Base-by-base conservation (phyloP, 768 basidiomycete species). In the Neoboletus subvelutipes region DNA sequence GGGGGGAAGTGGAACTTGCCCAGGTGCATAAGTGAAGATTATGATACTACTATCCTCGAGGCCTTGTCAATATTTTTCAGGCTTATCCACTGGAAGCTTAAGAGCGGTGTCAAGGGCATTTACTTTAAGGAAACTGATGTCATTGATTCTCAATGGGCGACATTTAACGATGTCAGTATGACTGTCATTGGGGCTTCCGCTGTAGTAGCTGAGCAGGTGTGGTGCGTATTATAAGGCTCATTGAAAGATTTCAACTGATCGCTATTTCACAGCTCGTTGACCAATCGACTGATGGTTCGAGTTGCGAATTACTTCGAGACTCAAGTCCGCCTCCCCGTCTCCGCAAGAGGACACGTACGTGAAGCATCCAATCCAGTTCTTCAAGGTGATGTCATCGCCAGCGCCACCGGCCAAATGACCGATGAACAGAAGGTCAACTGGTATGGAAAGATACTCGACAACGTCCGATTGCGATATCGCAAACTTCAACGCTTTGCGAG, bases 51-150 rank as follows among this genome's bases (percentile, higher is more conserved):
- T 2, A 87, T 99, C 54, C 77, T 96, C 55, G 89, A 95, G 59
- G 91, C 92, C 3, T 76, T 98, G 58, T 81, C 85, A 8, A 86
- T 87, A 67, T 95, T 98, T 75, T 99, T 99, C 80, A 88, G 83
- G 67, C 79, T 99, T 36, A 86, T 98, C 22, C 93, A 96, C 62
- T 94, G 90, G 91, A 96, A 98, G 71, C 80, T 99, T 50, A 96
- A 96, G 78, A 90, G 91, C 61, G 92, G 90, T 20, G 82, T 86
- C 57, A 94, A 92, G 70, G 90, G 89, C 20, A 92, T 95, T 47
- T 91, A 96, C 73, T 95, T 98, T 79, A 94, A 95, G 68, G 97
- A 99, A 77, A 97, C 95, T 0, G 96, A 98, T 70, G 86, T 98
- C n/a, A 80, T 99, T 37, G 96, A 99, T 69, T 87, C 89, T 7